A percentile compares a stretch with the other conserved stretches of the same genome.
Evolutionary conservation across 148 eudicot genomes (phyloP).

Genomic region (Vaccinium darrowii): DNA sequence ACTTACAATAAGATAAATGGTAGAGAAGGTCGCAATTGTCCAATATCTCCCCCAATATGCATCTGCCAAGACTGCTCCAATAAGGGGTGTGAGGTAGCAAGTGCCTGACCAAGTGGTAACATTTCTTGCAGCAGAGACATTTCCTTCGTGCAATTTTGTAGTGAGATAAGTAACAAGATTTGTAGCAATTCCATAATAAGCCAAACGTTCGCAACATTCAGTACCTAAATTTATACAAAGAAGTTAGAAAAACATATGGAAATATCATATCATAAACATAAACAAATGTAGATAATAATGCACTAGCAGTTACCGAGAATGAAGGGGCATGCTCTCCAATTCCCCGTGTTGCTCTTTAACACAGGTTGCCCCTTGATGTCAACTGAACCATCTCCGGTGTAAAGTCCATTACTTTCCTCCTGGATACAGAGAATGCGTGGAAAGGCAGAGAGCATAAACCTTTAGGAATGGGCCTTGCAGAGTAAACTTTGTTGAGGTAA

Average conservation of each 20-base stretch:
- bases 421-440: slow-evolving; percentile 17
- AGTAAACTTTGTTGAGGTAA: neutral
- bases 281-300: neutral
- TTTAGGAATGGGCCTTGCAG: slow-evolving; percentile 2
- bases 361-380: slow-evolving; percentile 67
- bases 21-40: slow-evolving; percentile 74
- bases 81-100: slow-evolving; percentile 71
- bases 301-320: slow-evolving; percentile 53
- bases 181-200: slow-evolving; percentile 66
- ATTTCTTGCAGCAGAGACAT: slow-evolving; percentile 70
- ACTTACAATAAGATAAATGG: slow-evolving; percentile 63
- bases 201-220: slow-evolving; percentile 87
- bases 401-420: slow-evolving; percentile 42
- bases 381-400: slow-evolving; percentile 83
- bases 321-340: slow-evolving; percentile 86
- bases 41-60: slow-evolving; percentile 85
- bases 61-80: slow-evolving; percentile 77
- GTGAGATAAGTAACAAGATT: slow-evolving; percentile 77
- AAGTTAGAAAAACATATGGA: neutral
- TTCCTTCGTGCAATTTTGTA: slow-evolving; percentile 60
- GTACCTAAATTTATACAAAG: slow-evolving; percentile 42
- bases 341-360: slow-evolving; percentile 69
- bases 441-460: neutral
- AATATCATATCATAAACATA: neutral
- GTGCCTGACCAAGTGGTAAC: slow-evolving; percentile 82